These are phyloP conservation scores for Pseudogymnoascus sp. DNA, from an alignment of 2,329 filamentous ascomycete species.

Conservation along the genomic window DNA sequence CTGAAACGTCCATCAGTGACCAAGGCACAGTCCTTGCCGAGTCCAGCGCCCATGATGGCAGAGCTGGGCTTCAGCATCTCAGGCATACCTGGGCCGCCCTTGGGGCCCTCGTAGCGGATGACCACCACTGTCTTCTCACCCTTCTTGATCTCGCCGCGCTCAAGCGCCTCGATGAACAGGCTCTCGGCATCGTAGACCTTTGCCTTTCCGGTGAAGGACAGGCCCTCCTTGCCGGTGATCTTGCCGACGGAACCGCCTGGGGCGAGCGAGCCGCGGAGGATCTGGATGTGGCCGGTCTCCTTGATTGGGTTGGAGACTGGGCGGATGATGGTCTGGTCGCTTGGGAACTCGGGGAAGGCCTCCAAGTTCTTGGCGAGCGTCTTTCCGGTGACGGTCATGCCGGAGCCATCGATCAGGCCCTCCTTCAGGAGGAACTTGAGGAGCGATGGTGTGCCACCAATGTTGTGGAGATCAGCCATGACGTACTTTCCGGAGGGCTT, in stretches of 20 bases:
- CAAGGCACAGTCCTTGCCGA: conserved; percentile 62
- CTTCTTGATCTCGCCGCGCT: conserved; percentile 62
- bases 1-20: conserved; percentile 64
- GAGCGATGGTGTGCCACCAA: conserved; percentile 51
- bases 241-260: conserved; percentile 66
- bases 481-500: conserved; percentile 68
- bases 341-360: conserved; percentile 55
- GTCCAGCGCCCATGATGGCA: conserved; percentile 66
- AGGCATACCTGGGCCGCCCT: conserved; percentile 66
- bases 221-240: conserved; percentile 70
- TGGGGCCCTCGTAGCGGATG: conserved; percentile 67
- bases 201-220: conserved; percentile 60
- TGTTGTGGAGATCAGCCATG: conserved; percentile 49
- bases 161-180: conserved; percentile 59
- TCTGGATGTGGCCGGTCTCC: conserved; percentile 64
- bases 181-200: conserved; percentile 66
- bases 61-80: conserved; percentile 69
- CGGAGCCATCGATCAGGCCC: conserved; percentile 50
- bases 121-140: conserved; percentile 71
- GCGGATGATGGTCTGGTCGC: conserved; percentile 63
- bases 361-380: conserved; percentile 52
- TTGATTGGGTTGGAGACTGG: conserved; percentile 65
- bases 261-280: conserved; percentile 61
- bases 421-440: conserved; percentile 52
- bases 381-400: conserved; percentile 54